Evolutionary conservation across 1,284 basidiomycete species (phyloP).

Genomic region (Cutaneotrichosporon cavernicola): DNA sequence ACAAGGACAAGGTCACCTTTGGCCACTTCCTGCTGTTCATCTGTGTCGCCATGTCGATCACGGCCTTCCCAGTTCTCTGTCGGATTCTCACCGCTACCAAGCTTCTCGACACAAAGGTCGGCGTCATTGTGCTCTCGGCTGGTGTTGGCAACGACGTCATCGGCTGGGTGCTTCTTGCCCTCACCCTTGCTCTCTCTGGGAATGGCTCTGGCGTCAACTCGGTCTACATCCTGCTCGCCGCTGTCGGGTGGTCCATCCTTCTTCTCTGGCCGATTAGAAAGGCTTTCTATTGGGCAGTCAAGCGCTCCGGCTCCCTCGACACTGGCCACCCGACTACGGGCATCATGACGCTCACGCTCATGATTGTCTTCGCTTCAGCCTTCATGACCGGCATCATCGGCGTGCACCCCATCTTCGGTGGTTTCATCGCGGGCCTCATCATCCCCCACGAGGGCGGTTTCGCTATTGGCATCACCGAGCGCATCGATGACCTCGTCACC

Average conservation of each 20-base stretch:
- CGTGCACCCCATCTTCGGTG: conserved; percentile 79
- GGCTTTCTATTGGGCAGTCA: conserved; percentile 68
- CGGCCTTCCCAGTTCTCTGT: conserved; percentile 89
- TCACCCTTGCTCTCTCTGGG: conserved; percentile 88
- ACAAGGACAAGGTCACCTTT: conserved; percentile 61
- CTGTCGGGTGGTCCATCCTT: conserved; percentile 77
- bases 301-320: conserved; percentile 72
- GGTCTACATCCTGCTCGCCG: conserved; percentile 75
- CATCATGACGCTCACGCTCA: conserved; percentile 74
- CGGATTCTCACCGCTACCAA: conserved; percentile 62
- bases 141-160: conserved; percentile 86
- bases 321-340: conserved; percentile 64
- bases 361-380: conserved; percentile 72
- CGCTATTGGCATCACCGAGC: conserved; percentile 70
- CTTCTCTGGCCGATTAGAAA: conserved; percentile 70
- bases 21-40: conserved; percentile 92
- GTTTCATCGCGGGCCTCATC: conserved; percentile 82
- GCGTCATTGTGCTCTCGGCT: conserved; percentile 86
- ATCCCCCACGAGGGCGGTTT: conserved; percentile 85
- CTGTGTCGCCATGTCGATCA: conserved; percentile 85
- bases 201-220: conserved; percentile 60
- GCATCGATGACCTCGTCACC: conserved; percentile 70
- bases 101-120: conserved; percentile 87
- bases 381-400: conserved; percentile 76
- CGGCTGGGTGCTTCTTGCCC: conserved; percentile 66